Percentiles rank a stretch among this genome's conserved stretches.
These are phyloP conservation scores for Ogataea ganodermae DNA, from an alignment of 805 yeast species.

Conservation along the genomic window DNA sequence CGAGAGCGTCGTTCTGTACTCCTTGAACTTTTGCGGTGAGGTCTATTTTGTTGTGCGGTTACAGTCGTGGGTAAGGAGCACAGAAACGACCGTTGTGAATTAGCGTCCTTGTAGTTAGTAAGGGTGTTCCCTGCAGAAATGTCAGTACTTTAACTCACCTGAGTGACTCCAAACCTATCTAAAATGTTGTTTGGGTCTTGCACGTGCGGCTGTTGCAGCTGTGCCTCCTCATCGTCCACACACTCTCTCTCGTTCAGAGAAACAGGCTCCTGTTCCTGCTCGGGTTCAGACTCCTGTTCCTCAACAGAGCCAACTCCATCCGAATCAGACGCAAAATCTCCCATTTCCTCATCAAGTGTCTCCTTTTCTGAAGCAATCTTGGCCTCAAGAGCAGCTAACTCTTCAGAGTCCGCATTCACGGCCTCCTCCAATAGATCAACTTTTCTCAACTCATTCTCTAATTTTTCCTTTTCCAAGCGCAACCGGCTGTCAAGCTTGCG, in stretches of 20 bases:
- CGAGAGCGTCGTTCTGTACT: constrained; percentile 16
- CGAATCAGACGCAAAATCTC: constrained; percentile 7
- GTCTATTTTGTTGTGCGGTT: constrained; percentile 8
- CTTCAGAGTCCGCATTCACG: constrained; percentile 6
- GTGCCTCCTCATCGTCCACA: constrained; percentile 10
- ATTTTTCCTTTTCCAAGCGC: constrained; percentile 9
- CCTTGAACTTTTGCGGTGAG: constrained; percentile 14
- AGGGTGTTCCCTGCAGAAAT: not conserved
- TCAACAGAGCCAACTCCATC: constrained; percentile 8
- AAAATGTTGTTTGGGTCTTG: constrained; percentile 5
- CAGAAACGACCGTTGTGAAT: not conserved
- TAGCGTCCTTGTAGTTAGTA: constrained; percentile 2
- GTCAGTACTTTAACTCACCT: constrained; percentile 8
- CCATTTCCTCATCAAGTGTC: not conserved
- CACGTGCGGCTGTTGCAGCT: not conserved
- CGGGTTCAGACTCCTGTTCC: constrained; percentile 17
- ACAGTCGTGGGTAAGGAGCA: constrained; percentile 5
- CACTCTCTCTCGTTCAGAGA: constrained; percentile 13
- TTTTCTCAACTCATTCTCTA: constrained; percentile 13
- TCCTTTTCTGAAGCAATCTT: not conserved
- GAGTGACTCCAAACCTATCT: constrained; percentile 8
- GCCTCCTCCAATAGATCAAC: constrained; percentile 5
- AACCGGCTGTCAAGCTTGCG: constrained; percentile 13
- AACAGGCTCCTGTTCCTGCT: not conserved
- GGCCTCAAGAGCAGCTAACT: constrained; percentile 10